A percentile compares a stretch with the other conserved stretches of the same genome.
phyloP scores from a whole-genome alignment of 139 green algal genomes.

The Zygnema cylindricum region DNA sequence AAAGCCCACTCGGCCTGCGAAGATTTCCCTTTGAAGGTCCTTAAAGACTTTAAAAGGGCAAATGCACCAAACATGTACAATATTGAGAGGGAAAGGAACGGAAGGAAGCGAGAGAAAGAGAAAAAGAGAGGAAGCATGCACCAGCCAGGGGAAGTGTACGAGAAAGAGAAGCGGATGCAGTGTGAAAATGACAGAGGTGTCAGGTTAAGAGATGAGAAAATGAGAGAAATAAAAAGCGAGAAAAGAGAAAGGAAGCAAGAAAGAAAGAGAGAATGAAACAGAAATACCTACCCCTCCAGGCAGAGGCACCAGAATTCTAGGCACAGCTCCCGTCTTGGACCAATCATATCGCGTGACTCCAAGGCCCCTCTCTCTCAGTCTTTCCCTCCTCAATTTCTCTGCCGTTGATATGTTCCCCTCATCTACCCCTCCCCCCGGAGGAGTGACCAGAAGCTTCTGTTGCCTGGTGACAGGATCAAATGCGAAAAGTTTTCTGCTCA shows the following conservation, averaged over 20 bases:
- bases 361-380: conserved; percentile 52
- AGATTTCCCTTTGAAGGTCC: no score
- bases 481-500: conserved; percentile 53
- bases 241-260: conserved; percentile 8
- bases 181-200: not conserved
- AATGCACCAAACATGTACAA: no score
- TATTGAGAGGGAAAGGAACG: no score
- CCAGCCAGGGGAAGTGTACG: not conserved
- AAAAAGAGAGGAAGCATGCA: no score
- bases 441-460: conserved; percentile 55
- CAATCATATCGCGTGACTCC: conserved; percentile 64
- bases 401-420: conserved; percentile 54
- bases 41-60: no score
- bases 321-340: conserved; percentile 40
- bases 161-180: not conserved
- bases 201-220: not conserved
- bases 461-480: conserved; percentile 42
- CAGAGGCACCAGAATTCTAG: conserved; percentile 55
- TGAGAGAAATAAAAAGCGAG: not conserved
- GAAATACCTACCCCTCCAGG: conserved; percentile 51
- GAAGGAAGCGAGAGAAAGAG: no score
- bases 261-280: conserved; percentile 2
- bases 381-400: conserved; percentile 60
- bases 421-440: conserved; percentile 49
- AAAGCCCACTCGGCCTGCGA: no score